A percentile compares a stretch with the other conserved stretches of the same genome.
Evolutionary conservation across 1,139 yeast species (phyloP).

Genomic region (Candida pseudoviswanathii): DNA sequence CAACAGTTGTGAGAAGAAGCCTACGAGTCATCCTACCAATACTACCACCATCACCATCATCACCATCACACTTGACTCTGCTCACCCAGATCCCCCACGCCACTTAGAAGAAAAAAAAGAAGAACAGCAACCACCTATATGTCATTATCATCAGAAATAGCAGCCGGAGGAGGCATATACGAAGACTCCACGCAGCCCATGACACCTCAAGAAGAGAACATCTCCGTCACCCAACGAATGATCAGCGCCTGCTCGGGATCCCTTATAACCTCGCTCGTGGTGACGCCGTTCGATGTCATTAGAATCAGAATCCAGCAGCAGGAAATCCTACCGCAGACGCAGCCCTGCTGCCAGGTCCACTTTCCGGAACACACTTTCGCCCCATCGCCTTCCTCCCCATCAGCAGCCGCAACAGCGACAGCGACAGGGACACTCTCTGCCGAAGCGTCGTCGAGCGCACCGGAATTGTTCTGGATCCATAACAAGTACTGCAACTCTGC

Average conservation of each 20-base stretch:
- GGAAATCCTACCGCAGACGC: slow-evolving; percentile 51
- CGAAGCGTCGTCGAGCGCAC: slow-evolving; percentile 6
- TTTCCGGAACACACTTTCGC: slow-evolving; percentile 13
- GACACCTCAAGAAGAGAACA: slow-evolving; percentile 21
- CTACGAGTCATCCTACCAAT: not conserved
- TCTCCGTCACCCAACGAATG: slow-evolving; percentile 69
- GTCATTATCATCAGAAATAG: slow-evolving; percentile 42
- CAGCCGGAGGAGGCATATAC: slow-evolving; percentile 35
- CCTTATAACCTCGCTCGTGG: slow-evolving; percentile 77
- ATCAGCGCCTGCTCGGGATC: slow-evolving; percentile 92
- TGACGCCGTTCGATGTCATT: slow-evolving; percentile 94
- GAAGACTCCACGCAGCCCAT: slow-evolving; percentile 20
- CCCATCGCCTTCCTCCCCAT: slow-evolving; percentile 5
- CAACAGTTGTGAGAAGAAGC: too few relatives aligned
- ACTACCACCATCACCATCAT: too few relatives aligned
- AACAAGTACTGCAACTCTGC: slow-evolving; percentile 38
- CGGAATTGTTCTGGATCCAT: slow-evolving; percentile 45
- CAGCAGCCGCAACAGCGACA: slow-evolving; percentile 4
- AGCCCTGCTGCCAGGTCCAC: slow-evolving; percentile 31
- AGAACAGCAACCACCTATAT: slow-evolving; percentile 15
- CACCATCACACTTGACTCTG: not conserved
- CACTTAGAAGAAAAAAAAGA: not conserved
- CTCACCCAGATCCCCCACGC: not conserved
- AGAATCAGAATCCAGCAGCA: slow-evolving; percentile 91
- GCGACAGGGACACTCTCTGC: slow-evolving; percentile 1